Evolutionary conservation across 495 filamentous ascomycete genomes (phyloP).

Genomic region (Talaromyces stipitatus): DNA sequence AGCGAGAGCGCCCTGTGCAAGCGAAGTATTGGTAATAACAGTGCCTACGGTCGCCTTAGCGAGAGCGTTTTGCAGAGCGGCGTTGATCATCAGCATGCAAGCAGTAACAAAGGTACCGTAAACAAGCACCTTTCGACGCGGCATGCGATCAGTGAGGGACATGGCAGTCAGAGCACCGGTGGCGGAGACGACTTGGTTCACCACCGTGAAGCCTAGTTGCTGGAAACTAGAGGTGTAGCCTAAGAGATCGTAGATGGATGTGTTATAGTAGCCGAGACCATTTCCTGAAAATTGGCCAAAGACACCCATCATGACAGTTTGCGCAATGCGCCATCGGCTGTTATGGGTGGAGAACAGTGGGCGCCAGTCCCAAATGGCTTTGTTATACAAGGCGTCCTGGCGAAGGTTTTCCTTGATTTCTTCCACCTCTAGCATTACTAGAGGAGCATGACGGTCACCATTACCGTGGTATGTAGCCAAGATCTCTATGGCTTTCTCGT

Average conservation of each 20-base stretch:
- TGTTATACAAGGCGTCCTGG: conserved; percentile 46
- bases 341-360: conserved; percentile 52
- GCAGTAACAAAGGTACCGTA: conserved; percentile 46
- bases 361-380: conserved; percentile 62
- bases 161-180: conserved; percentile 61
- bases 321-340: conserved; percentile 53
- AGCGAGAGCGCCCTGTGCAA: conserved; percentile 47
- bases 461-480: conserved; percentile 54
- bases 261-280: conserved; percentile 42
- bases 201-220: conserved; percentile 54
- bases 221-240: conserved; percentile 38
- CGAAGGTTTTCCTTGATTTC: conserved; percentile 50
- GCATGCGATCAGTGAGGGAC: conserved; percentile 56
- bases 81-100: conserved; percentile 39
- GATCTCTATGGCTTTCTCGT: conserved; percentile 46
- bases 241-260: conserved; percentile 29
- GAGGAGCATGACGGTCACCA: conserved; percentile 39
- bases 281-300: conserved; percentile 47
- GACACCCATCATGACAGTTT: conserved; percentile 56
- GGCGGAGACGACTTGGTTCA: conserved; percentile 61
- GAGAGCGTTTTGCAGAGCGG: conserved; percentile 29
- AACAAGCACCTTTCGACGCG: conserved; percentile 53
- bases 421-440: conserved; percentile 49
- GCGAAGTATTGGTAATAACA: conserved; percentile 35
- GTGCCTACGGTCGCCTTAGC: conserved; percentile 26